Base-by-base conservation (phyloP, 805 yeast species). In the Pichia membranifaciens region DNA sequence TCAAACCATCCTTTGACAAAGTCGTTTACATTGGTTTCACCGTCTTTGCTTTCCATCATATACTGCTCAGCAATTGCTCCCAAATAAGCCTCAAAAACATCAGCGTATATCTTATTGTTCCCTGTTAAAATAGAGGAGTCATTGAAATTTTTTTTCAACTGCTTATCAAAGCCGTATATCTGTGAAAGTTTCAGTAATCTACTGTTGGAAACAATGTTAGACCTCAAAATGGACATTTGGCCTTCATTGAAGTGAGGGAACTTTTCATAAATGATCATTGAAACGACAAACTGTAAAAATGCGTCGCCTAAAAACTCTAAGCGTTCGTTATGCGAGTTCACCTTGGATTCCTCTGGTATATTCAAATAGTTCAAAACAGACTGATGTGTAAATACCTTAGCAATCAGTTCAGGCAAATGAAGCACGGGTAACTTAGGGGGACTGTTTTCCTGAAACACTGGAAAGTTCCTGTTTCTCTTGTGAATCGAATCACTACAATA, bases 251-350 rank as follows among this genome's bases (percentile, higher is more conserved):
- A 82, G 33, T 71, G 64, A 0, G 95, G 95, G 55, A 83, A 85
- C 47, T 75, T 65, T 31, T 78, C 73, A 58, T 74, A 89, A 13
- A 87, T 71, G 36, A 90, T 72, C 50, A 76, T 68, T 0, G 96
- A 81, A 47, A 84, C 78, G n/a, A 82, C 69, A 49, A 75, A 78
- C 59, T 86, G 84, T 50, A 91, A 68, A 17, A 88, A 76, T 1
- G 97, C 81, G 67, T 91, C 98, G 13, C 98, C 98, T 38, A 87
- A 68, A 60, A 89, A 91, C 67, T 91, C 98, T 17, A 89, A 68
- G 43, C 96, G 72, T 70, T 90, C 97, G 62, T 91, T 87, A 57
- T 87, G 90, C 3, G 80, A 68, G 42, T 73, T 67, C 18, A 82
- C 67, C 43, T 76, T 69, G 52, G 83, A 89, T 5, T 67, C 63